These are phyloP conservation scores for Cercophora samala DNA, from an alignment of 495 filamentous ascomycete species.

Conservation along the genomic window DNA sequence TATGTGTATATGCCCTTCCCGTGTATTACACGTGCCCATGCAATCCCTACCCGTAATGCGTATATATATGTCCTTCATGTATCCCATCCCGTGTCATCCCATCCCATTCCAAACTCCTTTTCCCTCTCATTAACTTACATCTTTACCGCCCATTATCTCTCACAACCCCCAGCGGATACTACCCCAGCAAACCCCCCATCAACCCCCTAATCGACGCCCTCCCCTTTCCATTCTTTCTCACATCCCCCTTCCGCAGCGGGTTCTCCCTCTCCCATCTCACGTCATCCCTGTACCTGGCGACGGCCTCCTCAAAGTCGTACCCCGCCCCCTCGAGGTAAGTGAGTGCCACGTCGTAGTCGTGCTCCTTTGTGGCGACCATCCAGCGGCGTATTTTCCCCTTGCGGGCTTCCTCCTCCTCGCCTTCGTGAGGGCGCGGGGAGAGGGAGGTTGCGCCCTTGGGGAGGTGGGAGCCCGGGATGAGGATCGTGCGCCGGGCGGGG, in stretches of 20 bases:
- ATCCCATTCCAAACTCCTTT: not conserved
- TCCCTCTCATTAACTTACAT: too few relatives aligned
- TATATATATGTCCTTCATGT: too few relatives aligned
- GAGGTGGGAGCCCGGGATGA: slow-evolving; percentile 60
- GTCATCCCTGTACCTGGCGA: slow-evolving; percentile 59
- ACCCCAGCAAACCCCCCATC: not conserved
- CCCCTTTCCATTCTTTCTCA: slow-evolving; percentile 34
- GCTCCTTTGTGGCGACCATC: slow-evolving; percentile 68
- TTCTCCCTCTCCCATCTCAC: slow-evolving; percentile 69
- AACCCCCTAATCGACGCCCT: slow-evolving; percentile 16
- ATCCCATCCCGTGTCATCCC: too few relatives aligned
- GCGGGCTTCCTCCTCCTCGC: slow-evolving; percentile 63
- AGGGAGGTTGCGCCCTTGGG: slow-evolving; percentile 34
- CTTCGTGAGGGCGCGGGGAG: slow-evolving; percentile 62
- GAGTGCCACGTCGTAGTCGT: slow-evolving; percentile 70
- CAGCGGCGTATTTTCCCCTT: slow-evolving; percentile 64
- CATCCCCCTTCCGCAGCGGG: slow-evolving; percentile 35
- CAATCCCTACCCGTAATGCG: too few relatives aligned
- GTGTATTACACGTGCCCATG: too few relatives aligned
- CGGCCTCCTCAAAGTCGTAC: slow-evolving; percentile 62
- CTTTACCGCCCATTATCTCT: not conserved
- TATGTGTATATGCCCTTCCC: too few relatives aligned
- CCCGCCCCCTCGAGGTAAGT: slow-evolving; percentile 64
- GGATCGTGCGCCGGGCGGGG: slow-evolving; percentile 58
- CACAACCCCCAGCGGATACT: not conserved